These are phyloP conservation scores for Trichoderma citrinoviride DNA, from an alignment of 2,329 filamentous ascomycete species.

Conservation along the genomic window DNA sequence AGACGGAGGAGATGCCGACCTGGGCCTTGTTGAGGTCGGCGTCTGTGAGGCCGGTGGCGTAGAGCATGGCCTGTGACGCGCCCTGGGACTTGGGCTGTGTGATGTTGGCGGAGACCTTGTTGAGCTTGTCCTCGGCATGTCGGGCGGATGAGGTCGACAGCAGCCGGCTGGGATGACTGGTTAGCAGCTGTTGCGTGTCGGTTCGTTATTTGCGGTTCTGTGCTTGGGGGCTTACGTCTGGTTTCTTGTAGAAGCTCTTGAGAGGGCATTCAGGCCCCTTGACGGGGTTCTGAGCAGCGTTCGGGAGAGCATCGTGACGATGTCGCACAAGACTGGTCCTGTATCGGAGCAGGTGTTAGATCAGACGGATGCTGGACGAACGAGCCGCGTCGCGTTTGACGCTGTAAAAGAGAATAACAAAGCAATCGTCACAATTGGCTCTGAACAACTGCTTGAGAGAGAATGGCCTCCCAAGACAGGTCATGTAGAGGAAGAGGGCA, in stretches of 20 bases:
- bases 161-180: conserved; percentile 42
- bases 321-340: background rate
- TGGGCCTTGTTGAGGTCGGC: conserved; percentile 94
- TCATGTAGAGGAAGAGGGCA: background rate
- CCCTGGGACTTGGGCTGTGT: conserved; percentile 98
- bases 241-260: conserved; percentile 22
- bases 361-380: background rate
- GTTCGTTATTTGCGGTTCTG: background rate
- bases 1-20: conserved; percentile 95
- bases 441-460: background rate
- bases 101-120: conserved; percentile 79
- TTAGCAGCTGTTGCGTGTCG: background rate
- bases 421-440: background rate
- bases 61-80: conserved; percentile 98
- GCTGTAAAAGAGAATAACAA: background rate
- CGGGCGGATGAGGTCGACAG: conserved; percentile 51
- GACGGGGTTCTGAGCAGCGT: conserved; percentile 23
- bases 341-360: conserved; percentile 12
- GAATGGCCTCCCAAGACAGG: background rate
- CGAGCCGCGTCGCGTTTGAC: background rate
- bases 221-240: conserved; percentile 20
- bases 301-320: conserved; percentile 26
- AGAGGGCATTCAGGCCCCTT: conserved; percentile 22
- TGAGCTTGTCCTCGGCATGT: conserved; percentile 60
- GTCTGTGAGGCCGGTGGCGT: conserved; percentile 85